A percentile compares a stretch with the other conserved stretches of the same genome.
phyloP scores from a whole-genome alignment of 768 basidiomycete genomes.

The Rhodotorula kratochvilovae region DNA sequence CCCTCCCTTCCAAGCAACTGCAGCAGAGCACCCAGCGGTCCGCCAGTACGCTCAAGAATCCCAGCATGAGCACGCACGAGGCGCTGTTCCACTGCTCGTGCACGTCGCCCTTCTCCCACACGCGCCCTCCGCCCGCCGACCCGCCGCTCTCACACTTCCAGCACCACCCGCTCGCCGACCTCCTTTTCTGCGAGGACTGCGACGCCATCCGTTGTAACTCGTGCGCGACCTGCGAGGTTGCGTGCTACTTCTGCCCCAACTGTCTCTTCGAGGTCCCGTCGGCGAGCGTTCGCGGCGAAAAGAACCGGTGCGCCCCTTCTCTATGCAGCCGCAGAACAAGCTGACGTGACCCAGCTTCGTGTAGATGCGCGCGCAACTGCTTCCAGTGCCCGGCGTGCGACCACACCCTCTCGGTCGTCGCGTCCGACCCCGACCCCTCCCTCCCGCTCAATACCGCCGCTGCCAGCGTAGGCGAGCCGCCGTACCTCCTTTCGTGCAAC shows the following conservation, averaged over 20 bases:
- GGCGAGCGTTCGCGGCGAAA: conserved; percentile 95
- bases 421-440: conserved; percentile 59
- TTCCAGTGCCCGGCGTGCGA: conserved; percentile 92
- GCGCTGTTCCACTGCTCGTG: conserved; percentile 49
- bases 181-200: conserved; percentile 99
- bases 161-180: conserved; percentile 74
- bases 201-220: conserved; percentile 89
- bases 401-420: conserved; percentile 83
- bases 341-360: background rate
- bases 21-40: no score
- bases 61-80: conserved; percentile 13
- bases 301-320: conserved; percentile 66
- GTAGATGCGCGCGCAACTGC: conserved; percentile 94
- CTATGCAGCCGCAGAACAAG: background rate
- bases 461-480: conserved; percentile 65
- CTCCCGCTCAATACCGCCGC: conserved; percentile 30
- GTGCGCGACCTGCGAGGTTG: conserved; percentile 88
- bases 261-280: conserved; percentile 97
- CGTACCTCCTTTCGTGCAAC: conserved; percentile 85
- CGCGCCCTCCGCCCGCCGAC: conserved; percentile 61
- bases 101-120: conserved; percentile 53
- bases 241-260: conserved; percentile 96
- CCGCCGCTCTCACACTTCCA: conserved; percentile 69
- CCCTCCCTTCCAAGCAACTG: no score
- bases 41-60: no score